phyloP scores from a whole-genome alignment of 768 basidiomycete genomes.

The Paxillus rubicundulus region DNA sequence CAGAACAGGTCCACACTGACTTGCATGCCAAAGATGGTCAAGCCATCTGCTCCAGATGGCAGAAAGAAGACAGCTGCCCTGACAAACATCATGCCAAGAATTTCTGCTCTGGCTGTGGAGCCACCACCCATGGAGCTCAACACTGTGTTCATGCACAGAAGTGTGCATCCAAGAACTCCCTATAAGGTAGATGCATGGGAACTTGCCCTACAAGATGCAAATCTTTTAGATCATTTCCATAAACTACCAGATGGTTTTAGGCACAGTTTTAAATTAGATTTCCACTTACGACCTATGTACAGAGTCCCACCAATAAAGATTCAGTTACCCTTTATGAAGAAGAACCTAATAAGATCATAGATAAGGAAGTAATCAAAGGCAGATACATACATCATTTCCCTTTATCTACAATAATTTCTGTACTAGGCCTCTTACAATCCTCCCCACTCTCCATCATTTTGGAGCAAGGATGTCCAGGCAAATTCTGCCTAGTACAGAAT shows the following conservation, averaged over 20 bases:
- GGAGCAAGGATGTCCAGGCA: conserved; percentile 33
- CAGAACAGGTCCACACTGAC: no score
- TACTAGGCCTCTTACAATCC: conserved; percentile 38
- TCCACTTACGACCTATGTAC: conserved; percentile 25
- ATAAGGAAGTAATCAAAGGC: conserved; percentile 21
- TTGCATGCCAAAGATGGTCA: no score
- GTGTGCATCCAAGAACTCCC: conserved; percentile 23
- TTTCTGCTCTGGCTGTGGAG: conserved; percentile 43
- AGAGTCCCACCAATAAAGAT: conserved; percentile 31
- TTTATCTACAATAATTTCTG: conserved; percentile 6
- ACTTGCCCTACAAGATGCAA: conserved; percentile 6
- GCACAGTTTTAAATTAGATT: conserved; percentile 39
- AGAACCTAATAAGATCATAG: conserved; percentile 17
- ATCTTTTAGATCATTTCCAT: conserved; percentile 26
- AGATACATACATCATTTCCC: conserved; percentile 36
- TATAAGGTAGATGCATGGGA: conserved; percentile 35
- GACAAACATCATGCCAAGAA: conserved; percentile 30
- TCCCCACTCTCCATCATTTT: conserved; percentile 38
- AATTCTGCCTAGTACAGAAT: conserved; percentile 37
- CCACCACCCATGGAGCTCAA: conserved; percentile 35
- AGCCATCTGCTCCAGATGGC: no score
- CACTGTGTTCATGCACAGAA: conserved; percentile 36
- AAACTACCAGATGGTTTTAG: conserved; percentile 21
- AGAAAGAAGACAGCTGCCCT: background rate
- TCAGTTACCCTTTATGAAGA: conserved; percentile 13